Conservation (phyloP, 2,329 filamentous ascomycete species). For the Pseudomassariella vexata region DNA sequence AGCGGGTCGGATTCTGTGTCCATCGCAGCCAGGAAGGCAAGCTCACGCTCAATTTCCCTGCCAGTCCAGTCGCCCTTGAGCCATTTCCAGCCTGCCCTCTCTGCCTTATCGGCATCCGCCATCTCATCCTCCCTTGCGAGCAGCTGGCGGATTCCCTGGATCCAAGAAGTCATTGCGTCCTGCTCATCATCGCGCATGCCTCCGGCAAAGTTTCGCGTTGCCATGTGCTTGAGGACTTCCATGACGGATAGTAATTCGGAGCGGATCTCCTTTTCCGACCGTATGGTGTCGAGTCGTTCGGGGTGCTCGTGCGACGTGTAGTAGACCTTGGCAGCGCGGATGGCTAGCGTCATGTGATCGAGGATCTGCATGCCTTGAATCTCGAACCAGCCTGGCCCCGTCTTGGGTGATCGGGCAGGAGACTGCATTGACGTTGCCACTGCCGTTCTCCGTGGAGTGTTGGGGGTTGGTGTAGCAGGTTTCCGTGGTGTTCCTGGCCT, state of each 20-base stretch:
- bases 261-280: conserved; percentile 79
- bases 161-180: conserved; percentile 71
- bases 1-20: conserved; percentile 53
- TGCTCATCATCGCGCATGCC: conserved; percentile 77
- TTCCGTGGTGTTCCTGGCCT: conserved; percentile 1
- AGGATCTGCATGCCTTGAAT: conserved; percentile 88
- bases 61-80: conserved; percentile 70
- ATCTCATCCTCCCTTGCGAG: conserved; percentile 71
- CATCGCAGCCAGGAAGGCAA: conserved; percentile 76
- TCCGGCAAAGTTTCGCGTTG: conserved; percentile 76
- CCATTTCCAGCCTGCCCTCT: conserved; percentile 77
- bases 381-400: conserved; percentile 68
- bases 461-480: conserved; percentile 11
- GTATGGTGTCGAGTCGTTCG: conserved; percentile 78
- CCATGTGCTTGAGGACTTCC: conserved; percentile 88
- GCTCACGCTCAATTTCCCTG: conserved; percentile 70
- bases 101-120: conserved; percentile 64
- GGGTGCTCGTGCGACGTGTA: conserved; percentile 90
- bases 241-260: conserved; percentile 79
- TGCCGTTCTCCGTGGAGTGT: conserved; percentile 8
- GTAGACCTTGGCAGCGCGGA: conserved; percentile 90
- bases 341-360: conserved; percentile 90
- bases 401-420: conserved; percentile 19
- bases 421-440: conserved; percentile 8
- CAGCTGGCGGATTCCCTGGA: conserved; percentile 70